phyloP scores from a whole-genome alignment of 106 monocot genomes.

The Dactylorhiza incarnata region DNA sequence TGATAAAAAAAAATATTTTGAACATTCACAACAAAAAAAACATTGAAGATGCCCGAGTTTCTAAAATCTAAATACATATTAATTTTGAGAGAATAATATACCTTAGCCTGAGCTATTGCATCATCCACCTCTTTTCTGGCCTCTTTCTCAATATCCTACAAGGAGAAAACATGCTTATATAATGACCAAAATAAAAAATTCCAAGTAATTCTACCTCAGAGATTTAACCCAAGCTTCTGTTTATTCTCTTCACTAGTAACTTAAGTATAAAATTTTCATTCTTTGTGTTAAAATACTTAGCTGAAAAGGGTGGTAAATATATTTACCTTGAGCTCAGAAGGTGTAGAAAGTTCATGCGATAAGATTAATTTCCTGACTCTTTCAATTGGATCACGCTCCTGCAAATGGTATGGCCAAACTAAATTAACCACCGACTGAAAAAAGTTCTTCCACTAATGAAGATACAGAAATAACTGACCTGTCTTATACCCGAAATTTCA shows the following conservation, averaged over 20 bases:
- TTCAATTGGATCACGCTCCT: slow-evolving; percentile 81
- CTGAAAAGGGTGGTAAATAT: neutral
- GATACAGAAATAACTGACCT: slow-evolving; percentile 31
- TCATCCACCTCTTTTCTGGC: slow-evolving; percentile 65
- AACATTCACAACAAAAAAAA: neutral
- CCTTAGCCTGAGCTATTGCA: slow-evolving; percentile 79
- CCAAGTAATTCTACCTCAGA: neutral
- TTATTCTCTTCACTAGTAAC: neutral
- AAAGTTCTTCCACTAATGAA: neutral
- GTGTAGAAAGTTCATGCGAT: slow-evolving; percentile 62
- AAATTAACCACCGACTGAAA: neutral
- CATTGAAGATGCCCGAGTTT: neutral
- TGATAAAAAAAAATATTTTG: neutral
- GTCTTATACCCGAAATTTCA: slow-evolving; percentile 81
- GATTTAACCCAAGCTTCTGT: neutral
- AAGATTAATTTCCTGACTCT: slow-evolving; percentile 82
- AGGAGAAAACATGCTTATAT: neutral
- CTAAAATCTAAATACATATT: neutral
- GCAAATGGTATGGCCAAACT: neutral
- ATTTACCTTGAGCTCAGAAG: slow-evolving; percentile 78
- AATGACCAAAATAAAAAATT: neutral
- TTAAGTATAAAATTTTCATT: neutral
- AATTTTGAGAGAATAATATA: slow-evolving; percentile 12
- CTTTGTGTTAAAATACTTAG: neutral
- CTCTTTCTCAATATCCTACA: slow-evolving; percentile 69